Evolutionary conservation across 2,329 filamentous ascomycete species (phyloP).

Genomic region (Phaeoacremonium minimum): DNA sequence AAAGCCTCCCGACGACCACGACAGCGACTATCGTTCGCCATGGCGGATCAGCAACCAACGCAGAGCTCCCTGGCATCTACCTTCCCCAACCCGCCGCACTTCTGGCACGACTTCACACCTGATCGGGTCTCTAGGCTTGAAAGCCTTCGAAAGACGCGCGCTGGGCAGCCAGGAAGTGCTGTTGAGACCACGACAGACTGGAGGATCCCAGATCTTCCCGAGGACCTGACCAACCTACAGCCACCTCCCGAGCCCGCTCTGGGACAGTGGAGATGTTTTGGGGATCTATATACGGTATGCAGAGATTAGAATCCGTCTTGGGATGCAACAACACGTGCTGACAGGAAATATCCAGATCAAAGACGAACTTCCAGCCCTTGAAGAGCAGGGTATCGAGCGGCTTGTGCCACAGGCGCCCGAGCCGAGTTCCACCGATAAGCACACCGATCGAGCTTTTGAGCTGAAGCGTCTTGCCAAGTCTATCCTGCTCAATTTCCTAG

Average conservation of each 20-base stretch:
- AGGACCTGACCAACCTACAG: slow-evolving; percentile 72
- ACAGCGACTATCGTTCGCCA: slow-evolving; percentile 29
- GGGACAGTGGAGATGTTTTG: slow-evolving; percentile 73
- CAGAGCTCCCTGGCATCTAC: slow-evolving; percentile 44
- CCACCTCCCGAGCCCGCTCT: slow-evolving; percentile 71
- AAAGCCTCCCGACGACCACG: too few relatives aligned
- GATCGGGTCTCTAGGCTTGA: slow-evolving; percentile 61
- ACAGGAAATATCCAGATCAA: slow-evolving; percentile 41
- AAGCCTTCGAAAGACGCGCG: slow-evolving; percentile 32
- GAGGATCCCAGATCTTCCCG: slow-evolving; percentile 51
- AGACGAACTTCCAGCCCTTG: slow-evolving; percentile 62
- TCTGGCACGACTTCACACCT: slow-evolving; percentile 83
- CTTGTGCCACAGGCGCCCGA: slow-evolving; percentile 48
- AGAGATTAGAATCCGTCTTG: too few relatives aligned
- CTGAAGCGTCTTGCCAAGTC: slow-evolving; percentile 79
- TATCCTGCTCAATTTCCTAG: slow-evolving; percentile 82
- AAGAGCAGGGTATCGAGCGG: slow-evolving; percentile 67
- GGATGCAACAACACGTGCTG: background rate
- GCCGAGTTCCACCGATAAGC: slow-evolving; percentile 40
- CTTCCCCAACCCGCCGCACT: slow-evolving; percentile 83
- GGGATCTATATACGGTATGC: slow-evolving; percentile 54
- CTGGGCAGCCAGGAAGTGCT: background rate
- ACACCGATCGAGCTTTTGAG: slow-evolving; percentile 61
- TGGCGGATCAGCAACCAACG: slow-evolving; percentile 53
- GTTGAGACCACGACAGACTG: slow-evolving; percentile 16